Evolutionary conservation across 495 filamentous ascomycete genomes (phyloP).

Genomic region (Xylaria sp.): DNA sequence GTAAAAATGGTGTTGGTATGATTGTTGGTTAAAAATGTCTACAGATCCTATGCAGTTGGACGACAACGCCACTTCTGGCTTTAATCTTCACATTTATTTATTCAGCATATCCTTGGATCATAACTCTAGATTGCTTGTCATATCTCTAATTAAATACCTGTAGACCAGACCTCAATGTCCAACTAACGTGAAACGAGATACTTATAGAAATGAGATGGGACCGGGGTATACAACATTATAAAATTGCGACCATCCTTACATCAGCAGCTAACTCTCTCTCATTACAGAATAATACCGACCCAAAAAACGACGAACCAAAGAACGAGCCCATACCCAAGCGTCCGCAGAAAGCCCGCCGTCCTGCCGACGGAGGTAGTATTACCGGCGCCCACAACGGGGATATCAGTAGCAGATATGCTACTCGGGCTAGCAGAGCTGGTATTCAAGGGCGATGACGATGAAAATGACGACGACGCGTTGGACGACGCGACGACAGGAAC

Average conservation of each 20-base stretch:
- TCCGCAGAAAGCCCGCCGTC: background rate
- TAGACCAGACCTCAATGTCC: background rate
- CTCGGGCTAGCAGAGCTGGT: background rate
- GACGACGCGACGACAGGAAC: slow-evolving; percentile 14
- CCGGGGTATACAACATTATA: background rate
- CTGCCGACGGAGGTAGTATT: background rate
- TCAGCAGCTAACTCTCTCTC: background rate
- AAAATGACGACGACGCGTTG: background rate
- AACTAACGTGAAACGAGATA: background rate
- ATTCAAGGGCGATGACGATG: background rate
- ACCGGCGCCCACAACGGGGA: background rate
- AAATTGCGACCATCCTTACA: background rate
- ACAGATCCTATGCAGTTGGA: background rate
- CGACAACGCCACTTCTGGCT: background rate
- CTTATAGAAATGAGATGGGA: background rate
- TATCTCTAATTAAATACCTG: too few species aligned
- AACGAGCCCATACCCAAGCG: background rate
- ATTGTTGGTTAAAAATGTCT: background rate
- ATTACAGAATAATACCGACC: slow-evolving; percentile 13
- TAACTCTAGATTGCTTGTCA: too few species aligned
- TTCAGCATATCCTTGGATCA: background rate
- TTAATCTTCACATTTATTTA: background rate
- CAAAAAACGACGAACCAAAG: slow-evolving; percentile 20
- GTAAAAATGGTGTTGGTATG: background rate
- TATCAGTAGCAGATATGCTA: background rate